A percentile compares a stretch with the other conserved stretches of the same genome.
phyloP scores from a whole-genome alignment of 2,329 filamentous ascomycete genomes.

The Beauveria sp. region DNA sequence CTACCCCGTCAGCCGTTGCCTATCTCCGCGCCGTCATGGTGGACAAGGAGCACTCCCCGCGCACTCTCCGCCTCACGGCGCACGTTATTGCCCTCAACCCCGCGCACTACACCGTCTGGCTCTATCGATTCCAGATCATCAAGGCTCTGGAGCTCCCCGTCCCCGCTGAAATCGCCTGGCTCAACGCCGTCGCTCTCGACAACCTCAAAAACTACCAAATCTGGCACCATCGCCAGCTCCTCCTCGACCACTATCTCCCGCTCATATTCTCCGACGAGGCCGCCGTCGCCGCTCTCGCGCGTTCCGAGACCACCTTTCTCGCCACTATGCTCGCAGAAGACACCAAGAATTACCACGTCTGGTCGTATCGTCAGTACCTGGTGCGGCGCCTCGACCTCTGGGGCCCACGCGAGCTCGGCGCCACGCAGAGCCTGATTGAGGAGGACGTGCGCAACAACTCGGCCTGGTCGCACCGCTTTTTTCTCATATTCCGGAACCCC shows the following conservation, averaged over 20 bases:
- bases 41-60: slow-evolving; percentile 69
- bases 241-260: slow-evolving; percentile 51
- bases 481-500: slow-evolving; percentile 70
- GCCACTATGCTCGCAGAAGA: slow-evolving; percentile 74
- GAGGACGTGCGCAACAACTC: slow-evolving; percentile 91
- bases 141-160: slow-evolving; percentile 59
- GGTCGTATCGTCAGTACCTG: slow-evolving; percentile 80
- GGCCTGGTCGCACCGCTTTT: slow-evolving; percentile 96
- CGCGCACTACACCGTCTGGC: slow-evolving; percentile 97
- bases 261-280: slow-evolving; percentile 52
- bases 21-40: slow-evolving; percentile 95
- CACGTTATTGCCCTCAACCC: slow-evolving; percentile 90
- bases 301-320: slow-evolving; percentile 68
- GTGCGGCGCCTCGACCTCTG: slow-evolving; percentile 61
- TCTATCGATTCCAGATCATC: slow-evolving; percentile 80
- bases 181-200: slow-evolving; percentile 73
- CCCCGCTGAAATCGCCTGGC: slow-evolving; percentile 70
- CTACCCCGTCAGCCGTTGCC: slow-evolving; percentile 56
- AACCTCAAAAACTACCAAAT: slow-evolving; percentile 99
- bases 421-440: slow-evolving; percentile 65
- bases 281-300: slow-evolving; percentile 49
- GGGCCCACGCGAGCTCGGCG: slow-evolving; percentile 61
- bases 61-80: slow-evolving; percentile 74
- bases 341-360: slow-evolving; percentile 97
- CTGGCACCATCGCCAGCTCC: slow-evolving; percentile 69